Conservation (phyloP, 331 rosid species). For the Prunus yedoensis region DNA sequence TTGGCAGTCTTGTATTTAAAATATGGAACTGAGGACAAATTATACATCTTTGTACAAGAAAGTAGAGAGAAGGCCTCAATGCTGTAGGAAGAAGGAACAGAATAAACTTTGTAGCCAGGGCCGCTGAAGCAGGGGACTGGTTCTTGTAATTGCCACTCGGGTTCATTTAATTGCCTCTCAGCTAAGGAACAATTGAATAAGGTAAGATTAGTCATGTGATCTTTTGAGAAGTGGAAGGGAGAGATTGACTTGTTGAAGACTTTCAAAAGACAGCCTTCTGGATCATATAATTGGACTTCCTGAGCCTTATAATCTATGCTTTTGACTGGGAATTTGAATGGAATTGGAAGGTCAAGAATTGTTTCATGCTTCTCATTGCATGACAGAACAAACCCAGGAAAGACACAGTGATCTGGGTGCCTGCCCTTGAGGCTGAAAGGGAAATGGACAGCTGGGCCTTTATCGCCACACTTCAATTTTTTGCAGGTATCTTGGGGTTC, state of each 20-base stretch:
- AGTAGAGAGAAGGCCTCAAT: neutral
- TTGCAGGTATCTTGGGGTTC: no score
- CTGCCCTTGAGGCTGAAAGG: no score
- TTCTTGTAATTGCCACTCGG: neutral
- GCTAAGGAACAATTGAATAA: slow-evolving; percentile 1
- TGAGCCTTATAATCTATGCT: slow-evolving; percentile 13
- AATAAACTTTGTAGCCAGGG: neutral
- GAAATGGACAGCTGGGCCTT: no score
- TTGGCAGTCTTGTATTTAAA: neutral
- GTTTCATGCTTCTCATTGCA: neutral
- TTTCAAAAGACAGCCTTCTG: slow-evolving; percentile 26
- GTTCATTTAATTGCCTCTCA: no score
- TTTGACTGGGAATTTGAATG: neutral
- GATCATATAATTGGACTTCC: neutral
- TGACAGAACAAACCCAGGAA: slow-evolving; percentile 16
- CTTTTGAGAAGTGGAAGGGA: slow-evolving; percentile 20
- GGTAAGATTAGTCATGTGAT: neutral
- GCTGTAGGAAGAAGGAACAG: rapidly evolving
- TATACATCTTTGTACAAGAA: slow-evolving; percentile 12
- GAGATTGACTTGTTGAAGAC: slow-evolving; percentile 1
- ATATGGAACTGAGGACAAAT: neutral
- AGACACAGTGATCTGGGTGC: neutral
- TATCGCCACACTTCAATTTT: no score
- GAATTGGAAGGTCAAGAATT: slow-evolving; percentile 11
- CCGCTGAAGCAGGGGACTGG: neutral